These are phyloP conservation scores for Echinochloa phyllopogon DNA, from an alignment of 176 grass and related monocot genomes.

Conservation along the genomic window DNA sequence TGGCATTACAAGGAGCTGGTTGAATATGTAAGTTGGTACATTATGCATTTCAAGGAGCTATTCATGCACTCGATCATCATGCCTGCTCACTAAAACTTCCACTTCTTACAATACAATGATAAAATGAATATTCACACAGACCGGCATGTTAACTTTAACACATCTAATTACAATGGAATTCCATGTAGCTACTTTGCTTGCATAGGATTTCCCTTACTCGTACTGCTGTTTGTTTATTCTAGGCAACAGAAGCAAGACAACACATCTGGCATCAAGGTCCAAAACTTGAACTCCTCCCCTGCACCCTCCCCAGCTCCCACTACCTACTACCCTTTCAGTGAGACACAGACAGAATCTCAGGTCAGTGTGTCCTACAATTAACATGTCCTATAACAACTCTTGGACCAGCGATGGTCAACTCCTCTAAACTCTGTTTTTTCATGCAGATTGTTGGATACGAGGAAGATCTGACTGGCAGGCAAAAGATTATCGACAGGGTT, in stretches of 20 bases:
- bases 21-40: conserved; percentile 61
- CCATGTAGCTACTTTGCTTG: conserved; percentile 10
- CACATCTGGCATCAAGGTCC: conserved; percentile 21
- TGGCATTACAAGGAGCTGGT: conserved; percentile 66
- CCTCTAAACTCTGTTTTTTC: neutral
- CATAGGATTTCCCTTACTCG: conserved; percentile 24
- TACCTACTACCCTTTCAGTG: conserved; percentile 75
- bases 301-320: conserved; percentile 21
- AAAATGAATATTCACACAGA: conserved; percentile 40
- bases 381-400: conserved; percentile 3
- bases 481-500: conserved; percentile 95
- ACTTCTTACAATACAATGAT: neutral
- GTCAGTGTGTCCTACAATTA: conserved; percentile 44
- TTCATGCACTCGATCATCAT: neutral
- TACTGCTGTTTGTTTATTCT: conserved; percentile 25
- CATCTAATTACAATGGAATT: conserved; percentile 1
- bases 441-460: conserved; percentile 78
- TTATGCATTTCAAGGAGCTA: neutral
- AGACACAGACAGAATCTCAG: conserved; percentile 92
- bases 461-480: conserved; percentile 84
- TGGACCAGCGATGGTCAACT: neutral
- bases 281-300: conserved; percentile 28
- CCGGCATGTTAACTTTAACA: neutral
- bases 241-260: conserved; percentile 65
- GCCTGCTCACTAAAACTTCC: conserved; percentile 23